Percentiles rank a stretch among this genome's conserved stretches.
Conservation (phyloP, 2,329 filamentous ascomycete species). For the Coniella vitis region DNA sequence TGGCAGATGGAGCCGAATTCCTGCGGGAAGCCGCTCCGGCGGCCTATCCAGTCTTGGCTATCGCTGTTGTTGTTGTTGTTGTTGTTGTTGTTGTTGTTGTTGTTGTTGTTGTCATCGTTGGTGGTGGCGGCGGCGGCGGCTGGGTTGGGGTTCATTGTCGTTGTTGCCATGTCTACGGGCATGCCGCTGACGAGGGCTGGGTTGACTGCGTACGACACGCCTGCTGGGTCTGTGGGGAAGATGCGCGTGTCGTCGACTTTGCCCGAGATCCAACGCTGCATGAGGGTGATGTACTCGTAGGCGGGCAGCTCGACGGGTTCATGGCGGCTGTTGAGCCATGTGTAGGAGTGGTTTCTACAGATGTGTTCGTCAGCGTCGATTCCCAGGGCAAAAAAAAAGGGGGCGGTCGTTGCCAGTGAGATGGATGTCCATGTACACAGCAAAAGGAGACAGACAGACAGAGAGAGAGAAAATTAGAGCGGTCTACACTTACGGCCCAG, state of each 20-base stretch:
- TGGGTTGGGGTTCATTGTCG: constrained; percentile 31
- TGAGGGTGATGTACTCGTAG: constrained; percentile 74
- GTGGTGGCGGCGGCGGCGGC: constrained; percentile 32
- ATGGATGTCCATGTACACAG: not conserved
- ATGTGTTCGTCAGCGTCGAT: constrained; percentile 4
- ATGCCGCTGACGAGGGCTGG: constrained; percentile 30
- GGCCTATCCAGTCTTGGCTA: constrained; percentile 70
- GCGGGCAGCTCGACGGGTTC: constrained; percentile 74
- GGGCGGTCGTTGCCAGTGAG: no score
- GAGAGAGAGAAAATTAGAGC: not conserved
- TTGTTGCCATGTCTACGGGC: constrained; percentile 9
- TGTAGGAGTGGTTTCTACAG: constrained; percentile 65
- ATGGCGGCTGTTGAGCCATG: constrained; percentile 73
- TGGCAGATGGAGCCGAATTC: constrained; percentile 74
- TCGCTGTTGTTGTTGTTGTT: no score
- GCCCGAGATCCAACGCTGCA: constrained; percentile 80
- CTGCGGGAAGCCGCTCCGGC: constrained; percentile 72
- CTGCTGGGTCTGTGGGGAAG: constrained; percentile 68
- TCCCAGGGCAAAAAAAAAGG: no score
- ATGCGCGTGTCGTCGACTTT: constrained; percentile 72
- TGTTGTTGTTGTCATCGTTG: no score
- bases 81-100: no score
- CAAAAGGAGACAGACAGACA: not conserved
- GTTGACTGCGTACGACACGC: constrained; percentile 46
- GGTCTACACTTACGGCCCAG: constrained; percentile 75